These are phyloP conservation scores for Kuraishia piskuri DNA, from an alignment of 805 yeast species.

Conservation along the genomic window DNA sequence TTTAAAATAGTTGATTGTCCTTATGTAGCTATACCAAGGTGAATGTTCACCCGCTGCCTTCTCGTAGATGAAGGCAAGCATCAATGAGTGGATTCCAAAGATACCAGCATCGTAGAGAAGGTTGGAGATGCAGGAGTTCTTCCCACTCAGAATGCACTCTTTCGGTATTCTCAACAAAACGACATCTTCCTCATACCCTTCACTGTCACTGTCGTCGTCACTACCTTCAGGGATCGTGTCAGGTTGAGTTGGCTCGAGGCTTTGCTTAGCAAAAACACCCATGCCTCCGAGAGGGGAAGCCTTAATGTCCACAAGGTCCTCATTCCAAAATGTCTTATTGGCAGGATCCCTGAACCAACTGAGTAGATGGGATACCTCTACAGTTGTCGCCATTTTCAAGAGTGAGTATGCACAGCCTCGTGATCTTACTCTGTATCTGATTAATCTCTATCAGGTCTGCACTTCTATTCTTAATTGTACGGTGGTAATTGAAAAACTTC, in stretches of 20 bases:
- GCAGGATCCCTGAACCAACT: conserved; percentile 42
- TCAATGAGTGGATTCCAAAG: conserved; percentile 59
- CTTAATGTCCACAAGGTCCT: conserved; percentile 33
- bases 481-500: not conserved
- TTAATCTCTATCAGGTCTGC: too few species aligned
- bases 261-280: conserved; percentile 58
- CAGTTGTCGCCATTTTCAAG: conserved; percentile 21
- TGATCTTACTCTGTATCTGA: too few species aligned
- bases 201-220: conserved; percentile 18
- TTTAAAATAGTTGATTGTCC: conserved; percentile 33
- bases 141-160: conserved; percentile 43
- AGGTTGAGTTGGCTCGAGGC: conserved; percentile 26
- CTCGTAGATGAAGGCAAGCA: conserved; percentile 69
- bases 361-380: conserved; percentile 21
- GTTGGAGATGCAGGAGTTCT: conserved; percentile 57
- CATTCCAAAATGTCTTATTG: conserved; percentile 47
- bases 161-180: conserved; percentile 56
- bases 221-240: conserved; percentile 9
- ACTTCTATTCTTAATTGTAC: not conserved
- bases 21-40: conserved; percentile 74
- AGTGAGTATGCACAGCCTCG: too few species aligned
- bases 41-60: conserved; percentile 43
- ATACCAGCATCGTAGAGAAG: conserved; percentile 51
- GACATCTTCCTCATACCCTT: conserved; percentile 16
- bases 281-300: conserved; percentile 52